These are phyloP conservation scores for Spongispora temasekensis DNA, from an alignment of 1,284 basidiomycete genomes.

Conservation along the genomic window DNA sequence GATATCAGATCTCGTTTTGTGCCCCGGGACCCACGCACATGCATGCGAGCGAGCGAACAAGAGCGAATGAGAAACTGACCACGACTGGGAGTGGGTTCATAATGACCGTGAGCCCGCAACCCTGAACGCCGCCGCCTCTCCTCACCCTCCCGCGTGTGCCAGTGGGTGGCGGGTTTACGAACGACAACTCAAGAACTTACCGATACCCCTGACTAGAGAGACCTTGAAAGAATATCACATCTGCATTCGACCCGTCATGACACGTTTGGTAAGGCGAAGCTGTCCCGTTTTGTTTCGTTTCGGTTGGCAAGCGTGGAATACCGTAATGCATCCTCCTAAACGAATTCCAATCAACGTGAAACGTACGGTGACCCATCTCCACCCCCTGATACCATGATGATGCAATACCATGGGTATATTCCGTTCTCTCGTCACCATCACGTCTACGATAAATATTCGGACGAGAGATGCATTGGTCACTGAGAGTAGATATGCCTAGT, in stretches of 20 bases:
- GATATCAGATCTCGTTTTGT: not conserved
- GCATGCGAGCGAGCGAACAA: not conserved
- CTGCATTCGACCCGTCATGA: not conserved
- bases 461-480: not conserved
- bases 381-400: slow-evolving; percentile 11
- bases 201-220: not conserved
- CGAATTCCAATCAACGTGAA: not conserved
- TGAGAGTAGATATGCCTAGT: slow-evolving; percentile 7
- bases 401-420: slow-evolving; percentile 4
- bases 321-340: slow-evolving; percentile 1
- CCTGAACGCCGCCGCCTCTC: slow-evolving; percentile 10
- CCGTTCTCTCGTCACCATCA: not conserved
- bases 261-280: not conserved
- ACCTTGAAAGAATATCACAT: not conserved
- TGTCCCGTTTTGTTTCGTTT: not conserved
- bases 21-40: slow-evolving; percentile 1
- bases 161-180: no score
- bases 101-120: slow-evolving; percentile 11
- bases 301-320: slow-evolving; percentile 3
- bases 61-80: not conserved
- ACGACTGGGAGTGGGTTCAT: not conserved
- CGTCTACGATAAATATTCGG: not conserved
- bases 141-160: not conserved
- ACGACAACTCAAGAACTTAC: not conserved
- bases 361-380: slow-evolving; percentile 10